These are phyloP conservation scores for Apiospora sp. DNA, from an alignment of 2,329 filamentous ascomycete genomes.

Conservation along the genomic window DNA sequence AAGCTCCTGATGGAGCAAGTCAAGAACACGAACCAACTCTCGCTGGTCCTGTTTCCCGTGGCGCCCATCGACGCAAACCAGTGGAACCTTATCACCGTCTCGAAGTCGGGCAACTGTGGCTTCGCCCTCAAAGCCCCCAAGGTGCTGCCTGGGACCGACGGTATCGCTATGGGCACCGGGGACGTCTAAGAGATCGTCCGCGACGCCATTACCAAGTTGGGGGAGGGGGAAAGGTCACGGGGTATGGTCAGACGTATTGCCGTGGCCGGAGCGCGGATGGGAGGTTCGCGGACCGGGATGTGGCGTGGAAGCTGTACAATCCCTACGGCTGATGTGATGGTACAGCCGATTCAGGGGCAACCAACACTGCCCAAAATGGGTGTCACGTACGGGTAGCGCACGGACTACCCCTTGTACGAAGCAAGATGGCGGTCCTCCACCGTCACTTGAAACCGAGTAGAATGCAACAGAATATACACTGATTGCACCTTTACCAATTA, in stretches of 20 bases:
- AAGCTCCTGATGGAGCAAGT: background rate
- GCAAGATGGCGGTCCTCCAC: no score
- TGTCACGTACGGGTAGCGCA: no score
- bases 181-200: background rate
- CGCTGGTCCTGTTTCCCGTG: background rate
- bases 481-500: no score
- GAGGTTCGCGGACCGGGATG: background rate
- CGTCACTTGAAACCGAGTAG: no score
- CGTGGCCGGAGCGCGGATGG: background rate
- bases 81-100: background rate
- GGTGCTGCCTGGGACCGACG: background rate
- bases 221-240: background rate
- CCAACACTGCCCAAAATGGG: no score
- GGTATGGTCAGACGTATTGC: background rate
- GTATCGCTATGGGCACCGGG: background rate
- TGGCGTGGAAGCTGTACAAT: background rate
- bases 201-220: background rate
- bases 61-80: background rate
- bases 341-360: no score
- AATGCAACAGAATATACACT: no score
- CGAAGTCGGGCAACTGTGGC: background rate
- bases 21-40: background rate
- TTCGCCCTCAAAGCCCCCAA: background rate
- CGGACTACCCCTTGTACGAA: no score
- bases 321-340: background rate